Conservation (phyloP, 176 grass and related monocot species). For the Cenchrus fungigraminus region DNA sequence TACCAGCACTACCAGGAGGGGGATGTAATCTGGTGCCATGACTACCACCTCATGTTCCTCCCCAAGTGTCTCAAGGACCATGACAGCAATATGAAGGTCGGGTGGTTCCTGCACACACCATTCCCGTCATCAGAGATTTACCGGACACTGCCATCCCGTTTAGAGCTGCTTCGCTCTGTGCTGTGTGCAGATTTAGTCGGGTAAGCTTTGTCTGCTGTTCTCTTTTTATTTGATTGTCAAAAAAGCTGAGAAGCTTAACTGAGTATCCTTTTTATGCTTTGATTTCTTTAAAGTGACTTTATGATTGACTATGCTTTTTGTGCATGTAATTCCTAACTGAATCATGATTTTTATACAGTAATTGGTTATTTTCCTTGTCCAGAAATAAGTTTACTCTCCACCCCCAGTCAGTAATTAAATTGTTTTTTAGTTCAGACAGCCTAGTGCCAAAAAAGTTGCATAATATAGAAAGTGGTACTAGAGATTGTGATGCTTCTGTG, state of each 20-base stretch:
- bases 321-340: neutral
- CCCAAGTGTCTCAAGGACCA: constrained; percentile 96
- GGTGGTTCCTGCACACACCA: constrained; percentile 99
- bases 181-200: constrained; percentile 98
- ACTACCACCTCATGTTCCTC: constrained; percentile 99
- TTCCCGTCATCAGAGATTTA: constrained; percentile 99
- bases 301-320: constrained; percentile 29
- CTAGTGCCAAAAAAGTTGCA: neutral
- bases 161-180: constrained; percentile 89
- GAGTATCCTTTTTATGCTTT: constrained; percentile 6
- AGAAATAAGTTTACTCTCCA: constrained; percentile 7
- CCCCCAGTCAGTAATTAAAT: constrained; percentile 9
- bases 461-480: neutral
- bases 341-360: neutral
- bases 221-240: constrained; percentile 22
- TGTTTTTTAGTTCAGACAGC: neutral
- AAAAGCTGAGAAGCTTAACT: constrained; percentile 1
- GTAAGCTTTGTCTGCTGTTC: constrained; percentile 54
- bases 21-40: constrained; percentile 99
- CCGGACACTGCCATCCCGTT: constrained; percentile 87
- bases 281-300: constrained; percentile 25
- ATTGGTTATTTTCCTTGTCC: constrained; percentile 35
- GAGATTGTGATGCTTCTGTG: constrained; percentile 9
- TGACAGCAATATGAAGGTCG: constrained; percentile 97
- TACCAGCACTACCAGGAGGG: constrained; percentile 97